phyloP scores from a whole-genome alignment of 2,329 filamentous ascomycete species.

The Juglanconis juglandina region DNA sequence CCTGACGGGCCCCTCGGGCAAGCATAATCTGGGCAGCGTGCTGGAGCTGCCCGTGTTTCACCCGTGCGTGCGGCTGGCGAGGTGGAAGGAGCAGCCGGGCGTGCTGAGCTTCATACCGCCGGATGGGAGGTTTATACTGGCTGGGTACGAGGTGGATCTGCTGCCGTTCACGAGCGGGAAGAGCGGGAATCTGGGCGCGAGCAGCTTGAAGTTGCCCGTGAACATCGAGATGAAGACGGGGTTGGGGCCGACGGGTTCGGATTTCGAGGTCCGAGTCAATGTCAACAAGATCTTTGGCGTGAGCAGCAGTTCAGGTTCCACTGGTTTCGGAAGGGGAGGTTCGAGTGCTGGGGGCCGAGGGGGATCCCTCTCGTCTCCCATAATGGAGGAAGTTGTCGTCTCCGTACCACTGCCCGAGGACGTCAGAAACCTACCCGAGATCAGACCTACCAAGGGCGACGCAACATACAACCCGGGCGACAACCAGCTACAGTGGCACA shows the following conservation, averaged over 20 bases:
- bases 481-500: slow-evolving; percentile 74
- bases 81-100: slow-evolving; percentile 84
- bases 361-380: slow-evolving; percentile 56
- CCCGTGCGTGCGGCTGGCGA: slow-evolving; percentile 85
- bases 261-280: slow-evolving; percentile 83
- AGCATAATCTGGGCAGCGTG: slow-evolving; percentile 67
- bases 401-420: slow-evolving; percentile 73
- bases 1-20: slow-evolving; percentile 77
- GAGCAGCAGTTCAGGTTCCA: slow-evolving; percentile 28
- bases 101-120: slow-evolving; percentile 95
- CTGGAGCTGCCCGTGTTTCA: slow-evolving; percentile 93
- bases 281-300: slow-evolving; percentile 62
- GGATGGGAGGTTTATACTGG: slow-evolving; percentile 88
- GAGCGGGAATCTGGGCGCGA: slow-evolving; percentile 50
- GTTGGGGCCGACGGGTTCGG: slow-evolving; percentile 69
- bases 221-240: slow-evolving; percentile 77
- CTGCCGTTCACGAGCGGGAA: slow-evolving; percentile 66
- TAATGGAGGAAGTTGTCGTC: slow-evolving; percentile 73
- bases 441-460: slow-evolving; percentile 78
- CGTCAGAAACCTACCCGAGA: slow-evolving; percentile 79
- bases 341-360: slow-evolving; percentile 39
- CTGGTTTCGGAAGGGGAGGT: slow-evolving; percentile 40
- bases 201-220: slow-evolving; percentile 76
- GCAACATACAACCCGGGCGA: slow-evolving; percentile 76
- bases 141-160: slow-evolving; percentile 90